Evolutionary conservation across 1,284 basidiomycete species (phyloP), one percentile per base, ranked within the genome.

Genomic region (Athelia sp.): DNA sequence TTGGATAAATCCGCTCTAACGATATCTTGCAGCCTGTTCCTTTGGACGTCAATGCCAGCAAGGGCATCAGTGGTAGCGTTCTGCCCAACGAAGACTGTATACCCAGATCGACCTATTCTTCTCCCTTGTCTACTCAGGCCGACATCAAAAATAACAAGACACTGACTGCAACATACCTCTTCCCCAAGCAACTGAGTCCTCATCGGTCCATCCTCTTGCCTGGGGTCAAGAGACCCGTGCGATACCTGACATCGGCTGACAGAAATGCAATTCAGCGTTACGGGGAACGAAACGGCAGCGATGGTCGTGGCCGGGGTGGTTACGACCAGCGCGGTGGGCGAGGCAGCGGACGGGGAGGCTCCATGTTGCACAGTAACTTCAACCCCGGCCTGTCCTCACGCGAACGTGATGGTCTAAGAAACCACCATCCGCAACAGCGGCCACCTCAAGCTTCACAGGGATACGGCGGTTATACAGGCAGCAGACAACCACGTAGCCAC

Each of bases 111-210:
- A 95, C 90, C 0, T 95, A 91, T 65, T 83, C 87, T 60, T 85
- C 83, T 26, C 95, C 94, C 1, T 64, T 90, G 38, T 57, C 70
- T 10, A 62, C 63, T n/a, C 65, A 79, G 38, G 78, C 80, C 2
- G 93, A 99, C 68, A 87, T 99, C 54, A 77, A 79, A 57, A 85
- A 89, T 62, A 94, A 99, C 66, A 78, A 81, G 34, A 91, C 94
- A 10, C 74, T 99, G 10, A 94, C 92, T 0, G 93, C 87, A 0
- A 69, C 87, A 18, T 99, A 94, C 70, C 85, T 83, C 64, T 98
- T 95, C 76, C 95, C 97, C 0, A 79, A 83, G 59, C 94, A 98
- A 62, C 65, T 84, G 19, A 79, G 78, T 4, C 90, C 93, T 3
- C 97, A 99, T 66, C 84, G 82, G 44, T 96, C 93, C 13, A 74